phyloP scores from a whole-genome alignment of 805 yeast genomes.

The Zygoascus tannicola region DNA sequence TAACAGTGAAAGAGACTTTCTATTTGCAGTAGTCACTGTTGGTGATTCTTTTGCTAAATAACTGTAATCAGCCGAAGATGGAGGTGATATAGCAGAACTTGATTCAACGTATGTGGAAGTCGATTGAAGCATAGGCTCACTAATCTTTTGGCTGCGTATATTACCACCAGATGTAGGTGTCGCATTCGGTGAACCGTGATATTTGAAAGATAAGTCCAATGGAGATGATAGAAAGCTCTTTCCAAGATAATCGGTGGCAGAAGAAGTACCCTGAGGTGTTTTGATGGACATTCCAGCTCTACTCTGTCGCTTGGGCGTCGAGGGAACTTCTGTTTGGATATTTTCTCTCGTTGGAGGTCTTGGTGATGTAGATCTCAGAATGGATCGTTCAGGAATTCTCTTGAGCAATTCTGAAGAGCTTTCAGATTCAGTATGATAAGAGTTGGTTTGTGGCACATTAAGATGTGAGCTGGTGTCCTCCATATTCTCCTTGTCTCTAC shows the following conservation, averaged over 20 bases:
- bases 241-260: neutral
- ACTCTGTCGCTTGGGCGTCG: neutral
- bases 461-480: no score
- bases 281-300: neutral
- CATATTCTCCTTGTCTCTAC: no score
- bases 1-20: neutral
- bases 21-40: conserved; percentile 1
- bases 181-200: neutral
- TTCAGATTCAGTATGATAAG: neutral
- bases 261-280: neutral
- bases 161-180: neutral
- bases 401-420: neutral
- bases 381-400: conserved; percentile 14
- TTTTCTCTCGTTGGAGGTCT: conserved; percentile 4
- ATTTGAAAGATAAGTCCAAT: neutral
- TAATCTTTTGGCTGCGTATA: neutral
- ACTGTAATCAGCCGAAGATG: neutral
- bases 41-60: neutral
- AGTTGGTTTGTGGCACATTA: no score
- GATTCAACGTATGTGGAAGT: neutral
- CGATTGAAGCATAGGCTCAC: neutral
- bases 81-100: neutral
- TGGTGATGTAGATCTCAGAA: conserved; percentile 15
- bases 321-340: neutral
- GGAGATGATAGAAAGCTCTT: neutral